These are phyloP conservation scores for Gracilaria vermiculophylla DNA, from an alignment of 23 red algal species.

Conservation along the genomic window DNA sequence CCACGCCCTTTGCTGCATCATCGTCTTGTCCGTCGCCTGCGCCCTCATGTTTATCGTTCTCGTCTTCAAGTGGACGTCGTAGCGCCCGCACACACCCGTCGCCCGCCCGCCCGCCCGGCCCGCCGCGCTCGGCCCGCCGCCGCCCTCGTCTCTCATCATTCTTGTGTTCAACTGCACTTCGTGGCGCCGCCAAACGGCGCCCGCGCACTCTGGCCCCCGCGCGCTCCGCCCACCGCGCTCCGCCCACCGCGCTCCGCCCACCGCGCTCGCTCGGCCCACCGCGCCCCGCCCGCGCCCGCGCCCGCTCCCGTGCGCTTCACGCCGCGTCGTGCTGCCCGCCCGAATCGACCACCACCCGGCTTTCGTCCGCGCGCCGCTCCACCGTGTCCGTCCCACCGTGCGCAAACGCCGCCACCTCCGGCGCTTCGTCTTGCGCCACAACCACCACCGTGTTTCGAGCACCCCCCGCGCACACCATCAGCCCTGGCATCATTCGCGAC, in stretches of 20 bases:
- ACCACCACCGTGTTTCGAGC: conserved; percentile 70
- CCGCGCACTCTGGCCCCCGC: no score
- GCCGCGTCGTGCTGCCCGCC: no score
- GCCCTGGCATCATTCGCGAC: conserved; percentile 22
- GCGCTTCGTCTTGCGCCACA: conserved; percentile 75
- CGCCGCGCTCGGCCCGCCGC: no score
- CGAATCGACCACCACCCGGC: conserved; percentile 18
- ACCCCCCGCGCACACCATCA: neutral
- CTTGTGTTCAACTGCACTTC: no score
- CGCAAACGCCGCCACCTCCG: conserved; percentile 53
- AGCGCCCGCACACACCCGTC: neutral
- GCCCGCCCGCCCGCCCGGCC: no score
- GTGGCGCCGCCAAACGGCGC: no score
- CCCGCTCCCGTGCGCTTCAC: no score
- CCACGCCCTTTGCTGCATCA: conserved; percentile 57
- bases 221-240: no score
- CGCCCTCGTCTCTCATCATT: neutral
- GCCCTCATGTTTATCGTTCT: conserved; percentile 77
- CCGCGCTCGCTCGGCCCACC: no score
- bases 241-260: no score
- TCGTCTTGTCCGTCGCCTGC: conserved; percentile 72
- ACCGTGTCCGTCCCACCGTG: conserved; percentile 58
- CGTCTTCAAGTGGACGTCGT: conserved; percentile 72
- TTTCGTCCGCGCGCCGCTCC: conserved; percentile 13
- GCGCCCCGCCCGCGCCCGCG: no score